Conservation (phyloP, 2,329 filamentous ascomycete genomes). For the Fusarium goolgardi region DNA sequence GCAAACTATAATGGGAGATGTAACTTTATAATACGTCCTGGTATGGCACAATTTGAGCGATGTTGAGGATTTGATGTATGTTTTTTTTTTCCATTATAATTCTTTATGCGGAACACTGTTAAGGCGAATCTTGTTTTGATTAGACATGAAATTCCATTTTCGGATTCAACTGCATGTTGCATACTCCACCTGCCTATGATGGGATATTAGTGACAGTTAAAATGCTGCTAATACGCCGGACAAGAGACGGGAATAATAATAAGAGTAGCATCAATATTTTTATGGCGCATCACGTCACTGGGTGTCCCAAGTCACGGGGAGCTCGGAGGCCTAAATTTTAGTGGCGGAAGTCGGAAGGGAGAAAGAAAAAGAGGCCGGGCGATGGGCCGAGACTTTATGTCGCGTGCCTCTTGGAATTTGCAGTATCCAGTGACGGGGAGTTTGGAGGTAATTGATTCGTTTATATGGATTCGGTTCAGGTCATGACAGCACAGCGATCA, state of each 20-base stretch:
- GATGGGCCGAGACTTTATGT: constrained; percentile 22
- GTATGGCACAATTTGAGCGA: not conserved
- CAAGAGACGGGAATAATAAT: constrained; percentile 27
- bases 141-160: not conserved
- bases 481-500: not conserved
- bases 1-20: no score
- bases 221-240: constrained; percentile 22
- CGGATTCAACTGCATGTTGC: not conserved
- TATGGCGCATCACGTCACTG: constrained; percentile 14
- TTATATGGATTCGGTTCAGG: not conserved
- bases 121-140: not conserved
- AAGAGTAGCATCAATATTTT: constrained; percentile 16
- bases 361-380: constrained; percentile 12
- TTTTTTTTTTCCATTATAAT: not conserved
- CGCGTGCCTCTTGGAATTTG: not conserved
- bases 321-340: constrained; percentile 16
- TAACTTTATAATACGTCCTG: not conserved
- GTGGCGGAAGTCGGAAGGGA: constrained; percentile 37
- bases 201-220: constrained; percentile 11
- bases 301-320: constrained; percentile 36
- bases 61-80: not conserved
- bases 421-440: constrained; percentile 12
- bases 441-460: not conserved
- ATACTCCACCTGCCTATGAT: constrained; percentile 9
- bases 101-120: not conserved